Evolutionary conservation across 345 rosid species (phyloP).

Genomic region (Reutealis trisperma): DNA sequence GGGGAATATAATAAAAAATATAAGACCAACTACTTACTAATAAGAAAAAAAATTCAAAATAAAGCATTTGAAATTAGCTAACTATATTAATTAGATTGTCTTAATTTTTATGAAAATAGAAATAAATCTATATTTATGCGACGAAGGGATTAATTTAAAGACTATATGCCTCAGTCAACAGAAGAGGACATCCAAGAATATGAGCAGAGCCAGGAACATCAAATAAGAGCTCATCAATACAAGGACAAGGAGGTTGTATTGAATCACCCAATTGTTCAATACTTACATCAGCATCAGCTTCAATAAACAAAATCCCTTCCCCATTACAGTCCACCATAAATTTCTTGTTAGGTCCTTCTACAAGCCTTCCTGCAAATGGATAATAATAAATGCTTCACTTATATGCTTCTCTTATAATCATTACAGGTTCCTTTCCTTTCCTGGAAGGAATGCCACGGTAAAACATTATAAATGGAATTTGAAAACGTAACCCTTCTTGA

Average conservation of each 20-base stretch:
- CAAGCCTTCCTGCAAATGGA: constrained; percentile 26
- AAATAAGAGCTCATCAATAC: constrained; percentile 16
- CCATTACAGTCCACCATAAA: constrained; percentile 29
- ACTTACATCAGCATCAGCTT: constrained; percentile 17
- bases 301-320: constrained; percentile 28
- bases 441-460: background rate
- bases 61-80: too few species aligned
- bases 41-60: too few species aligned
- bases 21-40: too few species aligned
- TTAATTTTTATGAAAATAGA: too few species aligned
- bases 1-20: too few species aligned
- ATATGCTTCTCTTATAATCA: constrained; percentile 15
- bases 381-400: constrained; percentile 21
- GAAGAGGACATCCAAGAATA: constrained; percentile 15
- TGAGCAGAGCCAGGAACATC: constrained; percentile 17
- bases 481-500: constrained; percentile 8
- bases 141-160: too few species aligned
- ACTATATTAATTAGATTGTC: too few species aligned
- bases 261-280: constrained; percentile 13
- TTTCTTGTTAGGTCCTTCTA: constrained; percentile 16
- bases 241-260: constrained; percentile 22
- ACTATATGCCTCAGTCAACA: constrained; percentile 30
- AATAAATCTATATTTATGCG: too few species aligned
- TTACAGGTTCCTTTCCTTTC: constrained; percentile 27
- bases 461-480: background rate